phyloP scores from a whole-genome alignment of 768 basidiomycete genomes.

The Wakefieldia striispora region DNA sequence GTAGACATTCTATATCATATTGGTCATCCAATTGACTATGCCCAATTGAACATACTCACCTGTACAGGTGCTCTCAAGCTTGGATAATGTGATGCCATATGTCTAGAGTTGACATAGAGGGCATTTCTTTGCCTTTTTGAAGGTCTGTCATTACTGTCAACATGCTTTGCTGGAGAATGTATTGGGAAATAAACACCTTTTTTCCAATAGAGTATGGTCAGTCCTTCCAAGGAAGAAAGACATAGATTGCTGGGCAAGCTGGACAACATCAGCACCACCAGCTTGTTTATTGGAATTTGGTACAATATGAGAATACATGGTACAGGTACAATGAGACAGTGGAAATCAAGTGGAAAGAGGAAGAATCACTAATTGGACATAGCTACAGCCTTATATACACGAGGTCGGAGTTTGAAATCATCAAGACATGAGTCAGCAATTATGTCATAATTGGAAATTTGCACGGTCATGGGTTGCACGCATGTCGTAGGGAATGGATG shows the following conservation, averaged over 20 bases:
- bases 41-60: slow-evolving; percentile 1
- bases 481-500: no score
- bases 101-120: slow-evolving; percentile 20
- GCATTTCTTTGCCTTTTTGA: slow-evolving; percentile 8
- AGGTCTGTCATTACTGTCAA: neutral
- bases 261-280: neutral
- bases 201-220: slow-evolving; percentile 2
- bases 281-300: neutral
- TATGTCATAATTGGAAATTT: neutral
- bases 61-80: neutral
- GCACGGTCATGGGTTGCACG: neutral
- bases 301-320: slow-evolving; percentile 5
- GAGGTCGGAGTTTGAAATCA: slow-evolving; percentile 17
- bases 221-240: neutral
- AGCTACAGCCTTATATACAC: slow-evolving; percentile 10
- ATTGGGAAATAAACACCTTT: neutral
- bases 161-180: neutral
- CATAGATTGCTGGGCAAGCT: neutral
- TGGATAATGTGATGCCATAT: slow-evolving; percentile 3
- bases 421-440: neutral
- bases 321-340: neutral
- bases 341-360: neutral
- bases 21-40: neutral
- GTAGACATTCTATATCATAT: no score
- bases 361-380: neutral